phyloP scores from a whole-genome alignment of 2,329 filamentous ascomycete genomes.

The Arthrobotrys musiformis region DNA sequence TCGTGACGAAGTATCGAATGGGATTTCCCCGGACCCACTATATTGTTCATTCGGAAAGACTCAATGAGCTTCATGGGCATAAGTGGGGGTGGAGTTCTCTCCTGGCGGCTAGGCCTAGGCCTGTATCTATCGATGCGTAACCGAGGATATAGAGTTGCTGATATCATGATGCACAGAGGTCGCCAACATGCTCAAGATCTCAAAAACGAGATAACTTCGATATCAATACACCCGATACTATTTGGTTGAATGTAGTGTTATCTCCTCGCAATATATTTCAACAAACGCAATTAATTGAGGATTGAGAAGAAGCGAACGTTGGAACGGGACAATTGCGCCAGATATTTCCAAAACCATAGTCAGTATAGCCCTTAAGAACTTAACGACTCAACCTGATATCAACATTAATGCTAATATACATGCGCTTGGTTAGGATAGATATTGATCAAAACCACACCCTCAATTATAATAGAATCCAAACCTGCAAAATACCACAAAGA shows the following conservation, averaged over 20 bases:
- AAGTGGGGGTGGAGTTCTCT: not conserved
- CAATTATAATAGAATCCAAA: not conserved
- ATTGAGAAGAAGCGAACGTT: too few species aligned
- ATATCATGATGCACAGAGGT: too few species aligned
- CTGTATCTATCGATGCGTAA: not conserved
- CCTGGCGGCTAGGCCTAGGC: slow-evolving; percentile 18
- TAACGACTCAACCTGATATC: too few species aligned
- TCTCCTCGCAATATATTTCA: too few species aligned
- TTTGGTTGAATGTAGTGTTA: too few species aligned
- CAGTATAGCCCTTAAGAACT: too few species aligned
- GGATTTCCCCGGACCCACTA: slow-evolving; percentile 5
- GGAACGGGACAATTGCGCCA: too few species aligned
- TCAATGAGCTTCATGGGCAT: slow-evolving; percentile 1
- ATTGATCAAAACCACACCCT: not conserved
- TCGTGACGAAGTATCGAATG: slow-evolving; percentile 32
- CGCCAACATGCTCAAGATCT: not conserved
- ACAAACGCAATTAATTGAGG: too few species aligned
- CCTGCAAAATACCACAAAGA: slow-evolving; percentile 57
- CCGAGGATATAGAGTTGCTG: slow-evolving; percentile 37
- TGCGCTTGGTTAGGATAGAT: too few species aligned
- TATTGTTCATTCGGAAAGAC: slow-evolving; percentile 34
- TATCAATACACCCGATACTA: not conserved
- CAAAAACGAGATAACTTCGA: not conserved
- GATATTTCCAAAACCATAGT: too few species aligned
- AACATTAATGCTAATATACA: too few species aligned